A percentile compares a stretch with the other conserved stretches of the same genome.
These are phyloP conservation scores for Usnea hakonensis DNA, from an alignment of 495 filamentous ascomycete genomes.

Conservation along the genomic window DNA sequence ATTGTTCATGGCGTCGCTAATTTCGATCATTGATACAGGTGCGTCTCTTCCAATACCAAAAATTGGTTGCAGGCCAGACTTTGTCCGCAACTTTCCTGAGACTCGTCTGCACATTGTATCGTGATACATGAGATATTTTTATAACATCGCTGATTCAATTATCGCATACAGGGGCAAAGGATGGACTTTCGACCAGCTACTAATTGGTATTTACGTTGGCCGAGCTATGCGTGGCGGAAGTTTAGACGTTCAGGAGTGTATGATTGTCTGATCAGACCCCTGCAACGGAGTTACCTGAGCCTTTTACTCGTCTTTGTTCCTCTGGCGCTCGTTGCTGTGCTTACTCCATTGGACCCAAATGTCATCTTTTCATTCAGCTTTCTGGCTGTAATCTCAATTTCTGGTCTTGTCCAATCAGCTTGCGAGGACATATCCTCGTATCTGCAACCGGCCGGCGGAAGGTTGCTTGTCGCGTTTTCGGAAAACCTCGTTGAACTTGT, in stretches of 20 bases:
- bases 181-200: conserved; percentile 1
- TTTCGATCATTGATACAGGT: too few relatives aligned
- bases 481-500: conserved; percentile 5
- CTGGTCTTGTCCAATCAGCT: background rate
- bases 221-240: background rate
- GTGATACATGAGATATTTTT: background rate
- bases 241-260: background rate
- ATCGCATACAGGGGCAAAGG: background rate
- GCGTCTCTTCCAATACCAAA: background rate
- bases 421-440: background rate
- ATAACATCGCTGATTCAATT: background rate
- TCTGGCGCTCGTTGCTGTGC: background rate
- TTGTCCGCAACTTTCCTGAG: background rate
- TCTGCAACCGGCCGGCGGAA: background rate
- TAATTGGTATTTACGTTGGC: conserved; percentile 1
- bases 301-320: background rate
- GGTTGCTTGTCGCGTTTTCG: background rate
- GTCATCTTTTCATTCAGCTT: background rate
- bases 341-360: background rate
- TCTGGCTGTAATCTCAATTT: background rate
- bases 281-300: background rate
- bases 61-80: background rate
- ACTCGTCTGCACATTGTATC: background rate
- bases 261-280: background rate
- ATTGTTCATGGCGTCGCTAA: too few relatives aligned